phyloP scores from a whole-genome alignment of 441 rosid genomes.

The Erysimum cheiri region DNA sequence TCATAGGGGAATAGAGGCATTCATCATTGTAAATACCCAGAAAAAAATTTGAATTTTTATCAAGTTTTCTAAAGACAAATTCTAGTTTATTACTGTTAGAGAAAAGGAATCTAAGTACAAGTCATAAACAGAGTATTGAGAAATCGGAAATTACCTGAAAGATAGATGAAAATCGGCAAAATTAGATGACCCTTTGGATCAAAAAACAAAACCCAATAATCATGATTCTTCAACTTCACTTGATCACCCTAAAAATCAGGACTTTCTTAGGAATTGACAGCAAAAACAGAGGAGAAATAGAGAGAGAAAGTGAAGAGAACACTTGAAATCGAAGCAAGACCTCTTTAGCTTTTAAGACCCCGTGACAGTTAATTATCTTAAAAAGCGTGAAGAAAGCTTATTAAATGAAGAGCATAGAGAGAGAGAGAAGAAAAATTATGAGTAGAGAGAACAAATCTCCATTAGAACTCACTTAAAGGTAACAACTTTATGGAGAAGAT shows the following conservation, averaged over 20 bases:
- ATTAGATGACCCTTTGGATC: constrained; percentile 50
- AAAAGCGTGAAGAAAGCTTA: constrained; percentile 44
- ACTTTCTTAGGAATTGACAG: constrained; percentile 13
- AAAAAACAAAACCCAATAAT: constrained; percentile 47
- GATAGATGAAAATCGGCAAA: constrained; percentile 47
- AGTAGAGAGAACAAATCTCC: constrained; percentile 38
- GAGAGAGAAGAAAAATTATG: constrained; percentile 22
- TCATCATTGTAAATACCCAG: constrained; percentile 25
- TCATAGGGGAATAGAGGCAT: constrained; percentile 5
- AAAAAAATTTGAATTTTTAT: constrained; percentile 10
- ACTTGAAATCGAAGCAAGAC: constrained; percentile 56
- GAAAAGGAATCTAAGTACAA: constrained; percentile 17
- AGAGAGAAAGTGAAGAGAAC: constrained; percentile 30
- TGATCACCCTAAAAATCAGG: constrained; percentile 33
- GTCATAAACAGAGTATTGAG: constrained; percentile 17
- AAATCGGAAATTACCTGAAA: constrained; percentile 46
- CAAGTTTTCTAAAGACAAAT: background rate
- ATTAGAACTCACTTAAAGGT: constrained; percentile 44
- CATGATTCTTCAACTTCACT: constrained; percentile 43
- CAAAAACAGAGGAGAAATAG: constrained; percentile 26
- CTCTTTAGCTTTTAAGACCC: constrained; percentile 28
- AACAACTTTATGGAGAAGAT: constrained; percentile 36
- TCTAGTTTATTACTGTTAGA: background rate
- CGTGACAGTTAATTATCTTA: constrained; percentile 46
- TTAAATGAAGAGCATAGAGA: constrained; percentile 25